Percentiles rank a stretch among this genome's conserved stretches.
phyloP scores from a whole-genome alignment of 2,329 filamentous ascomycete species.

The Xylaria sp. region DNA sequence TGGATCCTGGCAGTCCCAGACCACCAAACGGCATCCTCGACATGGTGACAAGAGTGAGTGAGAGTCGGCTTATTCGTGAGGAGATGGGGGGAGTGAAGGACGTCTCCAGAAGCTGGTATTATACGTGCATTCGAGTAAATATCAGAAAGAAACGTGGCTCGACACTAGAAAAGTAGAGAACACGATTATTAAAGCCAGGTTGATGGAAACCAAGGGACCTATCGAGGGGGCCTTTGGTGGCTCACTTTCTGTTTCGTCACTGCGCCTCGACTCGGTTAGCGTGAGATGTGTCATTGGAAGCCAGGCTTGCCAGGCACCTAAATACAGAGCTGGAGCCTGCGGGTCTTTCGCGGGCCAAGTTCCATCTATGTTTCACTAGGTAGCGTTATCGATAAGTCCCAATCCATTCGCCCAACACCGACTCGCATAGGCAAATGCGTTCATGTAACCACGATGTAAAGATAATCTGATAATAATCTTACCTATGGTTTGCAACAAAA shows the following conservation, averaged over 20 bases:
- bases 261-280: slow-evolving; percentile 24
- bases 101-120: neutral
- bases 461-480: too few species aligned
- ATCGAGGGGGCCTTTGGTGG: too few species aligned
- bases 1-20: slow-evolving; percentile 33
- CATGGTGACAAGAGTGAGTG: slow-evolving; percentile 13
- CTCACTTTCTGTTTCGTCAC: slow-evolving; percentile 32
- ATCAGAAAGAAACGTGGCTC: neutral
- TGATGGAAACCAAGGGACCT: slow-evolving; percentile 9
- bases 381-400: slow-evolving; percentile 9
- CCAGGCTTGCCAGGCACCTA: neutral
- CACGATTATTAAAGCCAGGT: slow-evolving; percentile 1
- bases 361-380: slow-evolving; percentile 4
- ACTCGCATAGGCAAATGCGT: too few species aligned
- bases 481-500: too few species aligned
- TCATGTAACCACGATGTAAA: too few species aligned
- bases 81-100: neutral
- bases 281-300: slow-evolving; percentile 3
- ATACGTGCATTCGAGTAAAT: neutral
- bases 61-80: neutral
- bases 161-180: neutral
- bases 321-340: neutral
- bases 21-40: slow-evolving; percentile 38
- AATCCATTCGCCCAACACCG: too few species aligned
- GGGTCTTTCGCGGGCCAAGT: neutral